Percentiles rank a stretch among this genome's conserved stretches.
These are phyloP conservation scores for Ophiostoma piceae DNA, from an alignment of 2,329 filamentous ascomycete genomes.

Conservation along the genomic window DNA sequence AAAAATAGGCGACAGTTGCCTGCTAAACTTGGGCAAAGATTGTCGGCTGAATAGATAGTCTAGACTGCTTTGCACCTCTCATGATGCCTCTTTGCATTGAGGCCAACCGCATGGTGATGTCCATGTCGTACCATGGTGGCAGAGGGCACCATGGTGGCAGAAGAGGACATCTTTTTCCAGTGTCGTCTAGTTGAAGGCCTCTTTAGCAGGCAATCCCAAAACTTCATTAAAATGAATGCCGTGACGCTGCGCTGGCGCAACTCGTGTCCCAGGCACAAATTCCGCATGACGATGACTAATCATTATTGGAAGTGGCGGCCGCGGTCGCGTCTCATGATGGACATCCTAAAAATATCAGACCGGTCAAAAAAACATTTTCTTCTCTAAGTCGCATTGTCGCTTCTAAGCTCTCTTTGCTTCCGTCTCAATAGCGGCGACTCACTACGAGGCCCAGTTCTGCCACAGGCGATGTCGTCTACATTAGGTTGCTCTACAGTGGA, in stretches of 20 bases:
- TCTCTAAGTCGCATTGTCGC: not conserved
- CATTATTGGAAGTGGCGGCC: not conserved
- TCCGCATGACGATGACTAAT: not conserved
- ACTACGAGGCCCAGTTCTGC: too few relatives aligned
- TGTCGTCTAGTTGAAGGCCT: too few relatives aligned
- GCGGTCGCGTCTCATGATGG: not conserved
- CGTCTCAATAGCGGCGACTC: too few relatives aligned
- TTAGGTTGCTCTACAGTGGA: slow-evolving; percentile 1
- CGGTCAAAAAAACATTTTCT: not conserved
- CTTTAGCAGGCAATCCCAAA: too few relatives aligned
- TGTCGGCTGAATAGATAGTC: not conserved
- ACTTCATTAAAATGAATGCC: too few relatives aligned
- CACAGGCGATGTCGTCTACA: not conserved
- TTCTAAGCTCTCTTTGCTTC: too few relatives aligned
- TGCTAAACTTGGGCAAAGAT: not conserved
- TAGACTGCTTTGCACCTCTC: not conserved
- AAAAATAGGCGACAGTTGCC: not conserved
- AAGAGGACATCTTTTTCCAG: too few relatives aligned
- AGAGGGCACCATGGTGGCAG: not conserved
- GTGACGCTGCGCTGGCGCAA: too few relatives aligned
- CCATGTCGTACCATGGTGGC: not conserved
- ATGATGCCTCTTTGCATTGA: not conserved
- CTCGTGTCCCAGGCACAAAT: not conserved
- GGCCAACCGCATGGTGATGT: not conserved
- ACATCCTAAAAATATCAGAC: not conserved